A percentile compares a stretch with the other conserved stretches of the same genome.
These are phyloP conservation scores for Albifimbria verrucaria DNA, from an alignment of 2,329 filamentous ascomycete genomes.

Conservation along the genomic window DNA sequence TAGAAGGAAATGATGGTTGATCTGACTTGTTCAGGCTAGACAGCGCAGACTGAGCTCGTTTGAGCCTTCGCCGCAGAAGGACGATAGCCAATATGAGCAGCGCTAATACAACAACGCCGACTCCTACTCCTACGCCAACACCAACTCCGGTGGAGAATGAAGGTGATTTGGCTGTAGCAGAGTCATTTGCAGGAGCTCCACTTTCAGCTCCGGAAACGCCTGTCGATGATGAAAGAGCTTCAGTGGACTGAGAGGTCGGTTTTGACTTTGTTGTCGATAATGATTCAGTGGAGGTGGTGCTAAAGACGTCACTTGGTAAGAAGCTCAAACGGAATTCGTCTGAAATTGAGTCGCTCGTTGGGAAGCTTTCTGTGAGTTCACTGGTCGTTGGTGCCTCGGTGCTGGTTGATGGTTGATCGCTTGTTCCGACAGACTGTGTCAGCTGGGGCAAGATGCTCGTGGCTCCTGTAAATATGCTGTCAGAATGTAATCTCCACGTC, in stretches of 20 bases:
- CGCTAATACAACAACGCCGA: background rate
- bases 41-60: background rate
- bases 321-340: too few species aligned
- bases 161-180: background rate
- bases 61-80: background rate
- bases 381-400: too few species aligned
- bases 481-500: background rate
- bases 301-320: too few species aligned
- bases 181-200: background rate
- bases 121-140: background rate
- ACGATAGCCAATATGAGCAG: background rate
- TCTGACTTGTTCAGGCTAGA: background rate
- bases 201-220: background rate
- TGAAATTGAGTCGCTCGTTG: too few species aligned
- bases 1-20: background rate
- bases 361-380: too few species aligned
- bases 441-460: background rate
- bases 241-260: too few species aligned
- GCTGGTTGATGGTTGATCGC: too few species aligned
- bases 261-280: too few species aligned
- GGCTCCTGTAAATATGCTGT: background rate
- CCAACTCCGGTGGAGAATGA: background rate
- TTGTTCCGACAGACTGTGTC: too few species aligned
- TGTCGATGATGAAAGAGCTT: background rate
- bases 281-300: too few species aligned